These are phyloP conservation scores for Coniella lustricola DNA, from an alignment of 2,329 filamentous ascomycete genomes.

Conservation along the genomic window DNA sequence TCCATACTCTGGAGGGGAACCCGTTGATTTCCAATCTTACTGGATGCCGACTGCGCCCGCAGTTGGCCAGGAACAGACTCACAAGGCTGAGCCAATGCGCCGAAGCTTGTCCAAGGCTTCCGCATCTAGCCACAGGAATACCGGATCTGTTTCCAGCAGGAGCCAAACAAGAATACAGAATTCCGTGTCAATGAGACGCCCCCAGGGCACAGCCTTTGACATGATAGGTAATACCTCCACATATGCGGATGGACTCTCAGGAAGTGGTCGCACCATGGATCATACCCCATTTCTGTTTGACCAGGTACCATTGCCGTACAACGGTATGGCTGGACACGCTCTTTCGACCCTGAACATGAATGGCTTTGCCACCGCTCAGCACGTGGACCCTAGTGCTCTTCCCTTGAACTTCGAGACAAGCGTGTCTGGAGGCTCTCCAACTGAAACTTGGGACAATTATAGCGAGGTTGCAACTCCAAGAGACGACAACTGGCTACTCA, in stretches of 20 bases:
- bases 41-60: slow-evolving; percentile 35
- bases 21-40: slow-evolving; percentile 37
- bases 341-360: slow-evolving; percentile 36
- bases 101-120: slow-evolving; percentile 38
- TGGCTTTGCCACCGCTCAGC: slow-evolving; percentile 38
- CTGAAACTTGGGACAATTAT: slow-evolving; percentile 45
- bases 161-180: slow-evolving; percentile 37
- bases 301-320: slow-evolving; percentile 47
- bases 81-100: slow-evolving; percentile 37
- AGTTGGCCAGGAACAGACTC: slow-evolving; percentile 30
- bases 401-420: slow-evolving; percentile 45
- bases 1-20: slow-evolving; percentile 46
- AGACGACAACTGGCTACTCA: slow-evolving; percentile 41
- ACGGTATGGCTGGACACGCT: slow-evolving; percentile 36
- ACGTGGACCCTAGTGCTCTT: slow-evolving; percentile 51
- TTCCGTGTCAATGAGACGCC: slow-evolving; percentile 40
- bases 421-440: slow-evolving; percentile 42
- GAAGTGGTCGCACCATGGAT: slow-evolving; percentile 34
- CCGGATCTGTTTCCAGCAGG: slow-evolving; percentile 37
- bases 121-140: slow-evolving; percentile 35
- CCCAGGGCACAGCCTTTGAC: slow-evolving; percentile 45
- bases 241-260: slow-evolving; percentile 34
- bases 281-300: slow-evolving; percentile 42
- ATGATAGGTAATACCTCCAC: slow-evolving; percentile 42
- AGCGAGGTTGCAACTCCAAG: slow-evolving; percentile 47